Evolutionary conservation across 108 stramenopile genomes (phyloP).

Genomic region (Nitzschia inconspicua): DNA sequence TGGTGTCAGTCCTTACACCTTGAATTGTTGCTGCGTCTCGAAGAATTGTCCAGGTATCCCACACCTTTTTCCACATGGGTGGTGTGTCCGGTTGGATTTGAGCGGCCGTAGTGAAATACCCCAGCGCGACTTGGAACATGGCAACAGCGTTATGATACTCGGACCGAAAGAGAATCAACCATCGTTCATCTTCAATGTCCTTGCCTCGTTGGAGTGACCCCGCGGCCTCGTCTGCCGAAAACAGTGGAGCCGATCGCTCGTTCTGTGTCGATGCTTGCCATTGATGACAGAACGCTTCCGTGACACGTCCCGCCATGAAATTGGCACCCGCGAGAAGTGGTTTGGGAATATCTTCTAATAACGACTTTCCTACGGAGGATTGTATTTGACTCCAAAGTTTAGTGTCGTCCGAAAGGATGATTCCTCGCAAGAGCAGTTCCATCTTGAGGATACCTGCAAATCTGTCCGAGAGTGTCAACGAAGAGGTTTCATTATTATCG

Average conservation of each 20-base stretch:
- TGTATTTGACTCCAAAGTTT: conserved; percentile 22
- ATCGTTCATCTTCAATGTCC: conserved; percentile 32
- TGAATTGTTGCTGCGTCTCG: conserved; percentile 12
- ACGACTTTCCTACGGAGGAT: conserved; percentile 27
- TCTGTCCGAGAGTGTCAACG: neutral
- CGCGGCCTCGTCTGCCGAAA: neutral
- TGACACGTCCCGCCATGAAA: conserved; percentile 37
- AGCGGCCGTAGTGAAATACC: conserved; percentile 35
- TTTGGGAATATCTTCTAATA: conserved; percentile 33
- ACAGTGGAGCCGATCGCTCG: neutral
- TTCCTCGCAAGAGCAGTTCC: conserved; percentile 41
- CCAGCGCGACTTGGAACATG: conserved; percentile 23
- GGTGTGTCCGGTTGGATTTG: conserved; percentile 38
- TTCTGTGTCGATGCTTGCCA: neutral
- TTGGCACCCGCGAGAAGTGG: conserved; percentile 38
- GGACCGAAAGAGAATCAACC: conserved; percentile 12
- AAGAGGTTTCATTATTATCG: neutral
- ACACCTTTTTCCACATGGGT: conserved; percentile 49
- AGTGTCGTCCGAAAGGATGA: conserved; percentile 17
- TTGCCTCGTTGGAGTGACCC: conserved; percentile 21
- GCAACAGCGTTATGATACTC: neutral
- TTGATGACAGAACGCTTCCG: conserved; percentile 26
- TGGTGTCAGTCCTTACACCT: too few relatives aligned
- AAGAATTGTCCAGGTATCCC: conserved; percentile 32
- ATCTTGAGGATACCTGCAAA: conserved; percentile 22